Evolutionary conservation across 164 flowering plant species (phyloP).

Genomic region (Platanus orientalis): DNA sequence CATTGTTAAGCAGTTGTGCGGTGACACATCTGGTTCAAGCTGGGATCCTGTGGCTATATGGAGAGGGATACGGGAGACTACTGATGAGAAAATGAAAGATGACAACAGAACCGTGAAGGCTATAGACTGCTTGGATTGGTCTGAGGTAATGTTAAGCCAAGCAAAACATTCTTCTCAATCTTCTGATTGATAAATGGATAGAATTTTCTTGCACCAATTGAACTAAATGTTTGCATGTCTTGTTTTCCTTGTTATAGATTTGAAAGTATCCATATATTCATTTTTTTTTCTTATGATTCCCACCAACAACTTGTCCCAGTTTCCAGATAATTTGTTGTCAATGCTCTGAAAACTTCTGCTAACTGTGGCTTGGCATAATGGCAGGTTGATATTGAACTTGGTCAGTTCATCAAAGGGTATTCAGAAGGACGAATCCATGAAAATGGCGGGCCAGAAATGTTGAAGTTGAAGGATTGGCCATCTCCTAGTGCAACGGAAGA

Average conservation of each 20-base stretch:
- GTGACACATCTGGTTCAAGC: constrained; percentile 40
- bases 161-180: constrained; percentile 2
- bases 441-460: constrained; percentile 66
- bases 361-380: constrained; percentile 18
- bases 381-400: constrained; percentile 76
- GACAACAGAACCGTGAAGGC: constrained; percentile 64
- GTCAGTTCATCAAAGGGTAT: constrained; percentile 80
- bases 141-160: constrained; percentile 59
- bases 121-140: constrained; percentile 63
- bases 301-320: not conserved
- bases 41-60: constrained; percentile 85
- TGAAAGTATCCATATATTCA: not conserved
- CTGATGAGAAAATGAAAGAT: constrained; percentile 59
- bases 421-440: constrained; percentile 62
- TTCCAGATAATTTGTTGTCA: not conserved
- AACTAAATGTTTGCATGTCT: too few species aligned
- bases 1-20: constrained; percentile 60
- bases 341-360: not conserved
- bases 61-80: constrained; percentile 66
- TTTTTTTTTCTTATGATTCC: not conserved
- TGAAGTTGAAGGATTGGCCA: constrained; percentile 89
- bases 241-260: not conserved
- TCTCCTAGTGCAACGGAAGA: constrained; percentile 86
- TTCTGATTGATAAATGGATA: not conserved
- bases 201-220: not conserved